phyloP scores from a whole-genome alignment of 2,329 filamentous ascomycete species.

The Fusarium duplospermum region DNA sequence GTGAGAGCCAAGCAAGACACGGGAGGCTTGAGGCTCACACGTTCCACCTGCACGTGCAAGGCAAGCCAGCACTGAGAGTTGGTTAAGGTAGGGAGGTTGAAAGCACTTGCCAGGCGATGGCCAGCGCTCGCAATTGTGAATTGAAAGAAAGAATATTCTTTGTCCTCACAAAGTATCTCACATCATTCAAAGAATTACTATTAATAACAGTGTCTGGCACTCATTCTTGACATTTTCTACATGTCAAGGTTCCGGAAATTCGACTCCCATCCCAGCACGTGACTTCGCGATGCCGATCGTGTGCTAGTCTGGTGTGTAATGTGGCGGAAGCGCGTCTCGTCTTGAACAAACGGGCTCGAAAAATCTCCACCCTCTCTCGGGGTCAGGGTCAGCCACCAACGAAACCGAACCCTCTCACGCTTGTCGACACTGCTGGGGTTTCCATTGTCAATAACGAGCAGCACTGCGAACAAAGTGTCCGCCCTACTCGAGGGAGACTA shows the following conservation, averaged over 20 bases:
- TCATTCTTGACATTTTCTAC: neutral
- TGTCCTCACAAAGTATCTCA: neutral
- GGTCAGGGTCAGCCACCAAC: neutral
- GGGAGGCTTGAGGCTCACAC: slow-evolving; percentile 20
- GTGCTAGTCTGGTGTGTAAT: slow-evolving; percentile 21
- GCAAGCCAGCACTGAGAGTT: neutral
- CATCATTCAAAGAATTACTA: neutral
- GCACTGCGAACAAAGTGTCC: neutral
- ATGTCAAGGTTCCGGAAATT: too few species aligned
- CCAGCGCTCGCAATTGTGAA: neutral
- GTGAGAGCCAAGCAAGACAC: slow-evolving; percentile 10
- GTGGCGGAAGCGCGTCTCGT: slow-evolving; percentile 34
- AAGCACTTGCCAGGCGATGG: slow-evolving; percentile 26
- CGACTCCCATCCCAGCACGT: too few species aligned
- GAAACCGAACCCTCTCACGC: slow-evolving; percentile 8
- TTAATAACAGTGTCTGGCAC: too few species aligned
- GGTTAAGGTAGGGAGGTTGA: neutral
- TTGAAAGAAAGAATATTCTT: slow-evolving; percentile 8
- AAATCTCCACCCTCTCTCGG: slow-evolving; percentile 24
- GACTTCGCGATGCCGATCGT: slow-evolving; percentile 40
- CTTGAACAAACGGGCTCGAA: slow-evolving; percentile 24
- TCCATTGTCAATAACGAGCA: neutral
- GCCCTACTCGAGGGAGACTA: neutral
- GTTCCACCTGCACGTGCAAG: slow-evolving; percentile 42
- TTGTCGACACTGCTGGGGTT: slow-evolving; percentile 1